These are phyloP conservation scores for Salix udensis DNA, from an alignment of 345 rosid species.

Conservation along the genomic window DNA sequence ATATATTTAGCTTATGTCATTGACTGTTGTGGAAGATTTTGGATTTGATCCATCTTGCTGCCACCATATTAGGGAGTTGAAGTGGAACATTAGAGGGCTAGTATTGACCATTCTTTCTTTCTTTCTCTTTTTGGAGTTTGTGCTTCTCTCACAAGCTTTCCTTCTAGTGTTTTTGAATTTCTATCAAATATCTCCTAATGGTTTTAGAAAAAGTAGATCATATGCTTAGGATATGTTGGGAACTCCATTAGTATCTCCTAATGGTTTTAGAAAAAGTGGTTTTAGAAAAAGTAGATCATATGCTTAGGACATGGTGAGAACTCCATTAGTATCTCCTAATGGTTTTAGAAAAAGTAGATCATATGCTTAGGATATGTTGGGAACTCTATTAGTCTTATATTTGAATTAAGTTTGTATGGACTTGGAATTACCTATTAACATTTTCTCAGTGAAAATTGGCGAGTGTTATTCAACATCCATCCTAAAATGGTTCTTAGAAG, in stretches of 20 bases:
- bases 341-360: no score
- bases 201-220: not conserved
- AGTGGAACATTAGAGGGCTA: not conserved
- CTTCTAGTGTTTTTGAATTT: not conserved
- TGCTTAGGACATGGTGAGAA: no score
- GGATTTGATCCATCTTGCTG: not conserved
- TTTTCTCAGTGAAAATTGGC: not conserved
- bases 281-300: no score
- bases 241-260: not conserved
- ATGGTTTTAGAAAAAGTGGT: no score
- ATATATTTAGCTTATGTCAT: not conserved
- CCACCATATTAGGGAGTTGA: not conserved
- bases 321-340: no score
- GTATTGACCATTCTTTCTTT: no score
- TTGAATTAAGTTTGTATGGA: not conserved
- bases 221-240: not conserved
- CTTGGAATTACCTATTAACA: not conserved
- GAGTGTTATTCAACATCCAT: constrained; percentile 3
- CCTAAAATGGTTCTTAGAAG: constrained; percentile 7
- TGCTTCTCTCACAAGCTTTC: not conserved
- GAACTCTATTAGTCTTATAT: not conserved
- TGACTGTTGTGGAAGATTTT: not conserved
- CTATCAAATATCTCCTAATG: not conserved
- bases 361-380: no score
- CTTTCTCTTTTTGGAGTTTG: not conserved